phyloP scores from a whole-genome alignment of 495 filamentous ascomycete genomes.

The Penicillium steckii region DNA sequence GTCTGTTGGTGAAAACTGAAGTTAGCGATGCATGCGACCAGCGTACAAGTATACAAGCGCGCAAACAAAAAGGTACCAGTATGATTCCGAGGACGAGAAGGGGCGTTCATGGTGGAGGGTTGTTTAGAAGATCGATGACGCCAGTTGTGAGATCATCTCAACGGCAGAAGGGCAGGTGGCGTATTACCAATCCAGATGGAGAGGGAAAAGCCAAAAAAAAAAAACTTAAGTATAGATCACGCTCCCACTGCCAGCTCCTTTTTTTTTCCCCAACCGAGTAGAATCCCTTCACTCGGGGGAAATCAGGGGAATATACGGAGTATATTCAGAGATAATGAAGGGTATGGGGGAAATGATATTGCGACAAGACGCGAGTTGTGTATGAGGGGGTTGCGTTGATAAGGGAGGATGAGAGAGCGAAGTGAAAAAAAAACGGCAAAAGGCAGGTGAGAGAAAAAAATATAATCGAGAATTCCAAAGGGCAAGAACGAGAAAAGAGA shows the following conservation, averaged over 20 bases:
- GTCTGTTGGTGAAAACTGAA: conserved; percentile 32
- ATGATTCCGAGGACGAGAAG: conserved; percentile 19
- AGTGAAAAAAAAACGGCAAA: neutral
- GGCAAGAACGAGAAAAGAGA: conserved; percentile 9
- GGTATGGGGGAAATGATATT: neutral
- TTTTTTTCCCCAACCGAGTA: conserved; percentile 9
- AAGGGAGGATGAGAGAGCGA: neutral
- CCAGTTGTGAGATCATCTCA: conserved; percentile 49
- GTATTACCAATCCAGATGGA: conserved; percentile 36
- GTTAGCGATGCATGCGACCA: conserved; percentile 25
- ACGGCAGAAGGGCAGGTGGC: conserved; percentile 37
- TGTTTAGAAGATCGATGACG: conserved; percentile 38
- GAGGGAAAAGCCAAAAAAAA: neutral
- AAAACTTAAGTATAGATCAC: conserved; percentile 10
- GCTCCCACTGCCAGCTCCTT: no score
- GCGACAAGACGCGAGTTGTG: no score
- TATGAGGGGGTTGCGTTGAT: neutral
- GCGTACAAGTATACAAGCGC: conserved; percentile 3
- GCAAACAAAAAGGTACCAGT: conserved; percentile 30
- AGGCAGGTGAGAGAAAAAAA: neutral
- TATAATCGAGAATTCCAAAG: neutral
- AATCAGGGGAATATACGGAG: neutral
- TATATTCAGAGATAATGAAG: neutral
- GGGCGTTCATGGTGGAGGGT: conserved; percentile 22
- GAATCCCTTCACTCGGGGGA: conserved; percentile 6